These are phyloP conservation scores for Sparassis latifolia DNA, from an alignment of 1,284 basidiomycete species.

Conservation along the genomic window DNA sequence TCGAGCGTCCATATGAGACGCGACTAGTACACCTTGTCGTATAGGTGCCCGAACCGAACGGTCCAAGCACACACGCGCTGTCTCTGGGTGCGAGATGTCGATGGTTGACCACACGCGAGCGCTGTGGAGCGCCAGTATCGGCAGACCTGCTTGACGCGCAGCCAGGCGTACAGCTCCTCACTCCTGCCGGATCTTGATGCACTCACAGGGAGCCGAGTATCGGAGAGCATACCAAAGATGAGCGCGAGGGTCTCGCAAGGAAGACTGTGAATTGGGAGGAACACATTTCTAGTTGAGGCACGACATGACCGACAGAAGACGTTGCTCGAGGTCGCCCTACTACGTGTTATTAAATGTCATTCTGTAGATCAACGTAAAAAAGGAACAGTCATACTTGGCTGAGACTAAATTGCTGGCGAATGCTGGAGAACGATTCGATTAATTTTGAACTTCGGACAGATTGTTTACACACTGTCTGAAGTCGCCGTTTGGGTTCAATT, in stretches of 20 bases:
- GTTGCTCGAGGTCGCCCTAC: constrained; percentile 1
- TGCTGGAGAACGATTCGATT: not conserved
- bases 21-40: constrained; percentile 7
- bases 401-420: not conserved
- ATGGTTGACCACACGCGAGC: constrained; percentile 19
- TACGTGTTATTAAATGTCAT: not conserved
- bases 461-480: not conserved
- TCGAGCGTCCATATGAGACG: constrained; percentile 9
- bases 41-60: constrained; percentile 11
- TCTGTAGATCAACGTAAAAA: not conserved
- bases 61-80: constrained; percentile 12
- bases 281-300: constrained; percentile 11
- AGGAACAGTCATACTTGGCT: not conserved
- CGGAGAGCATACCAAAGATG: constrained; percentile 14
- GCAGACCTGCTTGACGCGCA: constrained; percentile 18
- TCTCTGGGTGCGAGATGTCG: constrained; percentile 13
- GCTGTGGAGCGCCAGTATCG: constrained; percentile 20
- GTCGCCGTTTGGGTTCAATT: not conserved
- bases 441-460: not conserved
- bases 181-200: too few relatives aligned
- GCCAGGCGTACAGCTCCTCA: constrained; percentile 5
- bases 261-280: constrained; percentile 15
- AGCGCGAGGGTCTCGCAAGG: constrained; percentile 20
- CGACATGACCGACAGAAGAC: constrained; percentile 4
- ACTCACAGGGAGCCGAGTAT: constrained; percentile 3